These are phyloP conservation scores for Cladophialophora immunda DNA, from an alignment of 2,329 filamentous ascomycete genomes.

Conservation along the genomic window DNA sequence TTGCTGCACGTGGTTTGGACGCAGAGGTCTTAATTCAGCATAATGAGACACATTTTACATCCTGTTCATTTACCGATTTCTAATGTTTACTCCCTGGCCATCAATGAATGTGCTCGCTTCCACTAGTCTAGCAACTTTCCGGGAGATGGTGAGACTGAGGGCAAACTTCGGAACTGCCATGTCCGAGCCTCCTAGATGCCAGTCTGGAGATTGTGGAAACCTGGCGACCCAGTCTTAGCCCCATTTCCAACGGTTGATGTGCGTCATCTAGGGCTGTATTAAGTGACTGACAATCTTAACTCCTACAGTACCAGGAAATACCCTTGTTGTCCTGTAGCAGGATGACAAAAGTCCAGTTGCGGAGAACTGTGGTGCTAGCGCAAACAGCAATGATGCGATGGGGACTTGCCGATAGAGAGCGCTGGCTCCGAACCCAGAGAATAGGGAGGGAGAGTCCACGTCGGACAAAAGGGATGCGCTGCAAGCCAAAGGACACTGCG, in stretches of 20 bases:
- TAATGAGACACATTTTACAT: conserved; percentile 36
- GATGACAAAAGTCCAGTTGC: conserved; percentile 11
- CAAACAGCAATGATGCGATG: background rate
- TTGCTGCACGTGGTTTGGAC: conserved; percentile 32
- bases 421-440: background rate
- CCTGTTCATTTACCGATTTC: conserved; percentile 7
- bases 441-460: background rate
- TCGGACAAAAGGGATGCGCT: background rate
- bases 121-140: conserved; percentile 2
- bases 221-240: background rate
- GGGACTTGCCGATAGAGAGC: background rate
- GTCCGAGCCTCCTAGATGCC: conserved; percentile 26
- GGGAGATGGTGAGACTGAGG: conserved; percentile 28
- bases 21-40: conserved; percentile 37
- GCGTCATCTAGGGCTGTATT: conserved; percentile 10
- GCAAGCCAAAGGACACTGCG: background rate
- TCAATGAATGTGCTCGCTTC: conserved; percentile 12
- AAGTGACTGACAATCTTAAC: conserved; percentile 14
- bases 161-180: conserved; percentile 15
- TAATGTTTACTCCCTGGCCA: background rate
- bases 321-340: conserved; percentile 14
- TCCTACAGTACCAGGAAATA: background rate
- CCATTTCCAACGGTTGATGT: conserved; percentile 3
- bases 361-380: background rate
- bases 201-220: background rate